Evolutionary conservation across 495 filamentous ascomycete species (phyloP), one percentile per base, ranked within the genome.

Genomic region (Aspergillus steynii): DNA sequence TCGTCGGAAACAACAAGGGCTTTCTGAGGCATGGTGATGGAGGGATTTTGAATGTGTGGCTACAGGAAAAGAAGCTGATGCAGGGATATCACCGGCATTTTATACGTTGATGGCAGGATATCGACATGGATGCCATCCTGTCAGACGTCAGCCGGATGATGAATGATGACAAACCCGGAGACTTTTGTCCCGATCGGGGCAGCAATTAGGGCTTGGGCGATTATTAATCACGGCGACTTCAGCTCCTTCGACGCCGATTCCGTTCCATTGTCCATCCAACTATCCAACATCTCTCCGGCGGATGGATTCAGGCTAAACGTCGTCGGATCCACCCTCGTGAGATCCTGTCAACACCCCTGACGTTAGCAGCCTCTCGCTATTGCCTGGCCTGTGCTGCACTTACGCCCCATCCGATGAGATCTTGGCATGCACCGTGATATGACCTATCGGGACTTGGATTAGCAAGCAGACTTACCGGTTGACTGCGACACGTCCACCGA

Each of bases 1-100:
- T 48, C 47, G 25, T 25, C 48, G 15, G 58, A 56, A 12, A 61
- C 45, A 20, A 56, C 45, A 25, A 67, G 42, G n/a, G 65, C 61
- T 56, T 64, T 64, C 45, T 57, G 53, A 42, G 59, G 25, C 56
- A 58, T 60, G 46, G 27, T 29, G 47, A 45, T 29, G 3, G 20
- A 25, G 32, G 10, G 37, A 42, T 42, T 1, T 14, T 42, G 1
- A 15, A 42, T 10, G 37, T 8, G 14, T 14, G 10, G 3, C 2
- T 14, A 4, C 1, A 14, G 12, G 1, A 1, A 8, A 42, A 8
- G 9, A 1, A 15, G 37, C 37, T 15, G 12, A 42, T 12, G 4
- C 1, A 15, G 37, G 37, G 37, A 12, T 8, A 4, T 14, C 37
- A 14, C 20, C 20, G 12, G 37, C 9, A 42, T 42, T 42, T 42